Conservation (phyloP, 73 alveolate genomes). For the Loxodes magnus region DNA sequence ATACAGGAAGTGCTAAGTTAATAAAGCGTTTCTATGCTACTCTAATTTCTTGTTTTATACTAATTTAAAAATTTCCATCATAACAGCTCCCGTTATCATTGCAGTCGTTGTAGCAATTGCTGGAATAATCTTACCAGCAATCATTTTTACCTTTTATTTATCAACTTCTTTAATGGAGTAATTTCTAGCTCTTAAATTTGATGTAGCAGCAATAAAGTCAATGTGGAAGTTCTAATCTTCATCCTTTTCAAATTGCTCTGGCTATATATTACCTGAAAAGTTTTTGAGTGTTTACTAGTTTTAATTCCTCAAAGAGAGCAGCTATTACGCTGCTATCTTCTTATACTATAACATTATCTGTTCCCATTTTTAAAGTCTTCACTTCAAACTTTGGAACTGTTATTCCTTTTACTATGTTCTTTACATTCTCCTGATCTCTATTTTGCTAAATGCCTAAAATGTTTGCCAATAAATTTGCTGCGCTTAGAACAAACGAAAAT, state of each 20-base stretch:
- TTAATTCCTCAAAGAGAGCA: slow-evolving; percentile 34
- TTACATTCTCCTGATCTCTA: slow-evolving; percentile 32
- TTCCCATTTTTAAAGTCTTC: too few species aligned
- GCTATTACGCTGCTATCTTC: slow-evolving; percentile 59
- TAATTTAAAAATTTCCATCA: slow-evolving; percentile 39
- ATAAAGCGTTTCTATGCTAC: slow-evolving; percentile 27
- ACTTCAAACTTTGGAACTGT: slow-evolving; percentile 39
- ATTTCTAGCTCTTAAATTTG: slow-evolving; percentile 83
- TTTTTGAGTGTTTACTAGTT: slow-evolving; percentile 38
- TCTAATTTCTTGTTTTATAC: slow-evolving; percentile 22
- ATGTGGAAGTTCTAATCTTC: slow-evolving; percentile 74
- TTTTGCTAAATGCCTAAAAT: slow-evolving; percentile 47
- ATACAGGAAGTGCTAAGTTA: slow-evolving; percentile 50
- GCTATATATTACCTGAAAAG: slow-evolving; percentile 34
- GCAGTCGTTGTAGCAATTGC: slow-evolving; percentile 94
- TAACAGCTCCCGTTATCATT: slow-evolving; percentile 66
- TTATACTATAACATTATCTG: too few species aligned
- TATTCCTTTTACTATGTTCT: too few species aligned
- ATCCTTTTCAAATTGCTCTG: slow-evolving; percentile 81
- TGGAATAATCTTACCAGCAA: slow-evolving; percentile 93
- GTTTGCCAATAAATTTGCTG: slow-evolving; percentile 72
- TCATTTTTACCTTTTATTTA: slow-evolving; percentile 56
- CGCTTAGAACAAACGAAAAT: slow-evolving; percentile 55
- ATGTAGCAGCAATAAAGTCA: slow-evolving; percentile 77
- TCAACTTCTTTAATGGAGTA: slow-evolving; percentile 64